Evolutionary conservation across 1,139 yeast species (phyloP).

Genomic region (Saccharomyces hybrid): DNA sequence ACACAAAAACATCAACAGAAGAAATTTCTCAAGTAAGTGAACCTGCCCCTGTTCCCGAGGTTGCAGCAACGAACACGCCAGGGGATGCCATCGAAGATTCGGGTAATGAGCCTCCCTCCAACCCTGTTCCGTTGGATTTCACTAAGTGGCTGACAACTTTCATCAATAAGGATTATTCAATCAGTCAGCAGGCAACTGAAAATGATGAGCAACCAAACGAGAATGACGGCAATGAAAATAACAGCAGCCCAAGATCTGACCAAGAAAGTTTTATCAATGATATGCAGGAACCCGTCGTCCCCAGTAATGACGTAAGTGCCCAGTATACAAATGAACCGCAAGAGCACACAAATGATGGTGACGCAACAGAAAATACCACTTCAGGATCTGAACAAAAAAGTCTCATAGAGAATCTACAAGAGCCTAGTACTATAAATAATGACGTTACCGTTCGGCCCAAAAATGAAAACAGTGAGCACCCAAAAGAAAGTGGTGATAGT

Average conservation of each 20-base stretch:
- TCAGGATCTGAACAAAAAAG: not conserved
- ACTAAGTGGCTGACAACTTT: slow-evolving; percentile 18
- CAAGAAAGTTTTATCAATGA: not conserved
- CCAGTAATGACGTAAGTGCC: no score
- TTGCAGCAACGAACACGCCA: not conserved
- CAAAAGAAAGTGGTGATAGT: not conserved
- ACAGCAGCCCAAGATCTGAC: not conserved
- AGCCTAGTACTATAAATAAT: no score
- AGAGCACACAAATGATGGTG: not conserved
- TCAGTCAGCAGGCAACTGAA: not conserved
- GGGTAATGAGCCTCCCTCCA: slow-evolving; percentile 5
- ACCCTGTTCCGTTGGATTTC: slow-evolving; percentile 11
- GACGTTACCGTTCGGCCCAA: no score
- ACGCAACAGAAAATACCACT: not conserved
- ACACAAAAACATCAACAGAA: not conserved
- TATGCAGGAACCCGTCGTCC: not conserved
- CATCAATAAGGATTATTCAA: slow-evolving; percentile 9
- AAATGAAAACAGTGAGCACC: no score
- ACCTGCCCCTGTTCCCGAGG: not conserved
- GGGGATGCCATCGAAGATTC: not conserved
- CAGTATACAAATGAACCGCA: no score
- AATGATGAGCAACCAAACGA: not conserved
- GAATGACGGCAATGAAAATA: not conserved
- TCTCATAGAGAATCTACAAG: not conserved
- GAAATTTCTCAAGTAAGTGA: not conserved